Base-by-base conservation (phyloP, 495 filamentous ascomycete genomes). In the Lasiosphaeris hirsuta region DNA sequence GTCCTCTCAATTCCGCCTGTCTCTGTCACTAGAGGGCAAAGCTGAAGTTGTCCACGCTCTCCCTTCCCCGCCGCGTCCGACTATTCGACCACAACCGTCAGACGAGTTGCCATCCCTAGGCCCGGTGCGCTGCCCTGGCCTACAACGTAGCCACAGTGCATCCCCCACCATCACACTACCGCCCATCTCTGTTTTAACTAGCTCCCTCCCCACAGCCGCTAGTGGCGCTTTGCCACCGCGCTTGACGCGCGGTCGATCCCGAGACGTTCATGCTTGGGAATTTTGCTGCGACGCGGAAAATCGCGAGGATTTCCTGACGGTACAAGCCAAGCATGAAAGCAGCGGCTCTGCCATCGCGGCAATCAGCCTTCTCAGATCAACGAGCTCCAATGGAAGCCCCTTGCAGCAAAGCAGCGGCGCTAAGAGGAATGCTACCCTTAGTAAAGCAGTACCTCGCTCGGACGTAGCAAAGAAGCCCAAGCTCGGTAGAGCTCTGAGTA, bases 251-350 rank as follows among this genome's bases (percentile, higher is more conserved):
- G 90, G 92, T 30, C 82, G 91, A 39, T 94, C 90, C 41, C 81
- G 90, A 36, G 89, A 96, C 69, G 85, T 89, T 13, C 83, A 88
- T 33, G 87, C 85, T 35, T 96, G 92, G 92, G 88, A 94, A 68
- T 87, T 87, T 57, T 86, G 84, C 72, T 88, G 86, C 66, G 89
- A 90, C 63, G 81, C 80, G 7, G 85, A 90, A 55, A 85, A 82
- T 51, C 81, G 85, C 10, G 64, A 72, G 51, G 86, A 87, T 67
- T 83, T 87, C 42, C 70, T 96, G 42, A 88, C 84, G 7, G 81
- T 80, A 5, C 86, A 87, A 58, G 86, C 87, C 10, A 83, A 91
- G 74, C 79, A 86, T 68, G 82, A 90, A 67, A 82, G 86, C 43
- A 84, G 75, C 44, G 87, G 84, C 10, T 90, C 88, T 4, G 87